phyloP scores from a whole-genome alignment of 441 rosid species.

The Dalechampia spathulata region DNA sequence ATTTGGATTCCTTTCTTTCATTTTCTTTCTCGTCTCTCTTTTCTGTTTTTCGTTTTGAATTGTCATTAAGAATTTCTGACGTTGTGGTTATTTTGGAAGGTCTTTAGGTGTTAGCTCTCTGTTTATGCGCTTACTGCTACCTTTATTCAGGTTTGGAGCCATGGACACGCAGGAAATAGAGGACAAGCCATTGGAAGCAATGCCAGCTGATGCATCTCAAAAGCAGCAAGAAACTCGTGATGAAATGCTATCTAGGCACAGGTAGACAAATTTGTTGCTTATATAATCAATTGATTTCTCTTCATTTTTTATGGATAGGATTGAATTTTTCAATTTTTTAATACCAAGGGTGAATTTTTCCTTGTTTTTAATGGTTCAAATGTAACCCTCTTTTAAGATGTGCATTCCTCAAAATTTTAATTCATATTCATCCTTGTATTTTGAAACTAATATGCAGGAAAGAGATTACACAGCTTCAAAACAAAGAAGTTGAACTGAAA shows the following conservation, averaged over 20 bases:
- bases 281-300: not conserved
- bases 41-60: too few relatives aligned
- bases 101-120: too few relatives aligned
- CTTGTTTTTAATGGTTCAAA: too few relatives aligned
- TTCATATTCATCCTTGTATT: not conserved
- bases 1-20: too few relatives aligned
- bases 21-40: too few relatives aligned
- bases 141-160: not conserved
- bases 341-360: too few relatives aligned
- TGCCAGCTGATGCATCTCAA: slow-evolving; percentile 14
- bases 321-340: too few relatives aligned
- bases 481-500: slow-evolving; percentile 43
- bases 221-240: slow-evolving; percentile 37
- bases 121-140: not conserved
- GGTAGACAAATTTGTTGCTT: slow-evolving; percentile 18
- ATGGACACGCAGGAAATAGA: slow-evolving; percentile 1
- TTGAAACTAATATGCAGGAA: slow-evolving; percentile 31
- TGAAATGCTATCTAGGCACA: slow-evolving; percentile 63
- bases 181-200: slow-evolving; percentile 19
- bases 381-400: too few relatives aligned
- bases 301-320: too few relatives aligned
- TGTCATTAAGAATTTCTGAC: too few relatives aligned
- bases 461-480: slow-evolving; percentile 35
- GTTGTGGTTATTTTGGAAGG: too few relatives aligned
- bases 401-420: too few relatives aligned